A percentile compares a stretch with the other conserved stretches of the same genome.
phyloP scores from a whole-genome alignment of 352 stramenopile species.

The Phytophthora crassamura region DNA sequence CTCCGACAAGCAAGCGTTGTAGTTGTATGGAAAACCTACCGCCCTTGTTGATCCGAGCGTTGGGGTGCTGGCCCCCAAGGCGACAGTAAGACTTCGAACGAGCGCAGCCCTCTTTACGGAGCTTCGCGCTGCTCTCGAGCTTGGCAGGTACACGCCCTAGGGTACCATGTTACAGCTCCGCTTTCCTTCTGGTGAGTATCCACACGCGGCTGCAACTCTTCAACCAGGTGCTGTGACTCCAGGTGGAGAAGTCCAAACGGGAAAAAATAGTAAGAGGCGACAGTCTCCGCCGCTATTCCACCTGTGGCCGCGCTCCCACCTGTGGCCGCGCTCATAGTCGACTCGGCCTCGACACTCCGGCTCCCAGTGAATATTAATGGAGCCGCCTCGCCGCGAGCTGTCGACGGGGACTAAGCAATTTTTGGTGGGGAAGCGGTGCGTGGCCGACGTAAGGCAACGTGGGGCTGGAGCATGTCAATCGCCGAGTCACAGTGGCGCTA shows the following conservation, averaged over 20 bases:
- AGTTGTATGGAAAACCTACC: no score
- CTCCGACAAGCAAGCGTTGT: no score
- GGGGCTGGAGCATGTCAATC: constrained; percentile 13
- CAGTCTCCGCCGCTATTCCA: constrained; percentile 1
- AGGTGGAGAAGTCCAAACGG: constrained; percentile 1
- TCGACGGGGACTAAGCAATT: constrained; percentile 7
- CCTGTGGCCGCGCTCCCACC: no score
- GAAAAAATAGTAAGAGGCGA: constrained; percentile 1
- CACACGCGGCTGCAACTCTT: constrained; percentile 7
- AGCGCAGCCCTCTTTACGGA: no score
- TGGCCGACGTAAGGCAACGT: not conserved
- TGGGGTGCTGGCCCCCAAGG: no score
- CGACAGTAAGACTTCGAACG: no score
- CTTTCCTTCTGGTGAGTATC: constrained; percentile 7
- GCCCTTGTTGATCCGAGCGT: no score
- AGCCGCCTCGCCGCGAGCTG: not conserved
- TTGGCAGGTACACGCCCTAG: no score
- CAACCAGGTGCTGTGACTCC: constrained; percentile 11
- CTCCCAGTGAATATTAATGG: not conserved
- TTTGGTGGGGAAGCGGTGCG: constrained; percentile 15
- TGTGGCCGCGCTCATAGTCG: not conserved
- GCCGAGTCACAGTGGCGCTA: constrained; percentile 7
- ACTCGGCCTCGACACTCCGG: not conserved
- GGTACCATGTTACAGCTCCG: not conserved
- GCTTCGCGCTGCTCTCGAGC: no score